These are phyloP conservation scores for Pterocarpus santalinus DNA, from an alignment of 306 rosid species.

Conservation along the genomic window DNA sequence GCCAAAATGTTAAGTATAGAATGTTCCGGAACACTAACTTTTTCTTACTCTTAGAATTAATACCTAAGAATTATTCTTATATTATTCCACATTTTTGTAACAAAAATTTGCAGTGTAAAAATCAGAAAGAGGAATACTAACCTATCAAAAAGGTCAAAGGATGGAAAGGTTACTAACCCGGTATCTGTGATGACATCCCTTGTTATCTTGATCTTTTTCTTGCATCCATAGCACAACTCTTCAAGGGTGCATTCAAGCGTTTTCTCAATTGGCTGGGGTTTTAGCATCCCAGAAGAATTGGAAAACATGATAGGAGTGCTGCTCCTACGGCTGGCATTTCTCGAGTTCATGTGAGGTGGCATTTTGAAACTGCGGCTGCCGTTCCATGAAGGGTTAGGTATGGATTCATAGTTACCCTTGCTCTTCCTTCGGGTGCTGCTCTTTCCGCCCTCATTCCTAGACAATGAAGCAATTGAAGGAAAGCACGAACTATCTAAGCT, in stretches of 20 bases:
- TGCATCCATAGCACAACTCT: constrained; percentile 87
- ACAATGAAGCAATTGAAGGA: constrained; percentile 30
- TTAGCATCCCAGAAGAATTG: constrained; percentile 78
- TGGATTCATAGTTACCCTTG: constrained; percentile 9
- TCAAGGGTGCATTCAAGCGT: constrained; percentile 83
- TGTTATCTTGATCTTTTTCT: constrained; percentile 70
- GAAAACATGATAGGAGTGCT: constrained; percentile 75
- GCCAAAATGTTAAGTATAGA: too few relatives aligned
- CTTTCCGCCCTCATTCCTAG: constrained; percentile 48
- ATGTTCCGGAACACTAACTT: too few relatives aligned
- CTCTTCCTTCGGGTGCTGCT: constrained; percentile 34
- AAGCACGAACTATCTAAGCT: constrained; percentile 42
- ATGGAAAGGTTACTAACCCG: constrained; percentile 62
- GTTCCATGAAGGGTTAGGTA: constrained; percentile 29
- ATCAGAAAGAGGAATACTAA: background rate
- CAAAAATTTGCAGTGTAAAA: background rate
- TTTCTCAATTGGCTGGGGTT: constrained; percentile 72
- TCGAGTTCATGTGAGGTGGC: constrained; percentile 9
- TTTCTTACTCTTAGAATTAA: too few relatives aligned
- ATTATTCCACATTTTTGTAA: too few relatives aligned
- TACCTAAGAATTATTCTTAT: too few relatives aligned
- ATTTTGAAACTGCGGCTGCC: background rate
- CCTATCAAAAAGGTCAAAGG: background rate
- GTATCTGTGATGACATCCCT: constrained; percentile 58
- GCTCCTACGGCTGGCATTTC: constrained; percentile 44